A percentile compares a stretch with the other conserved stretches of the same genome.
These are phyloP conservation scores for Curvularia verruculosa DNA, from an alignment of 2,329 filamentous ascomycete species.

Conservation along the genomic window DNA sequence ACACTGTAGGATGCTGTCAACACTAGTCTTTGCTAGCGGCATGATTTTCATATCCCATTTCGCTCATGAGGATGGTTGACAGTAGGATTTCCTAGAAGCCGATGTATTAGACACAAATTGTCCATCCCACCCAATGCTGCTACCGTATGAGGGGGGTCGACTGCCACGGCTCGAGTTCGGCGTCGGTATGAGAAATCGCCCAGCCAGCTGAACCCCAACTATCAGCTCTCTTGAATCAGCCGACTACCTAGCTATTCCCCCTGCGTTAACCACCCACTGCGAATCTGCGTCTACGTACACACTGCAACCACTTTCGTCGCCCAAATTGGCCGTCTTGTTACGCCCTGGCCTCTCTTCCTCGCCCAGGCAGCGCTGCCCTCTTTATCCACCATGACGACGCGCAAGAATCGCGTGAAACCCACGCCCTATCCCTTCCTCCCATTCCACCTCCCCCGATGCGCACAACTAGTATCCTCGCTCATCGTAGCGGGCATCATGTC, in stretches of 20 bases:
- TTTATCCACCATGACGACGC: conserved; percentile 20
- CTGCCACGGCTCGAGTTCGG: neutral
- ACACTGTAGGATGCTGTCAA: neutral
- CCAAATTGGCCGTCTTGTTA: too few species aligned
- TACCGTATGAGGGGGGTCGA: neutral
- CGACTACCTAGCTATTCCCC: neutral
- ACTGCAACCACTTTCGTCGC: too few species aligned
- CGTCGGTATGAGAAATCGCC: neutral
- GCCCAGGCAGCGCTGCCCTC: neutral
- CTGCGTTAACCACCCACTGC: neutral
- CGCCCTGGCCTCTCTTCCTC: neutral
- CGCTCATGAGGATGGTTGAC: neutral
- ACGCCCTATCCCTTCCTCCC: conserved; percentile 52
- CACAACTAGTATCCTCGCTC: conserved; percentile 53
- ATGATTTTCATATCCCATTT: neutral
- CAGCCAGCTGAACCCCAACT: neutral
- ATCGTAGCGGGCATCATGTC: conserved; percentile 61
- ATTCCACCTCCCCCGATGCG: conserved; percentile 52
- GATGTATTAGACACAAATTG: neutral
- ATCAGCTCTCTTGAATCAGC: neutral
- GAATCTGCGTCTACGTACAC: neutral
- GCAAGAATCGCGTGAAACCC: conserved; percentile 42
- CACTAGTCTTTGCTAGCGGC: neutral
- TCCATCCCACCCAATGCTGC: neutral
- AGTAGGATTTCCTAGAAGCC: neutral